Conservation (phyloP, 768 basidiomycete species). For the Trametes elegans region DNA sequence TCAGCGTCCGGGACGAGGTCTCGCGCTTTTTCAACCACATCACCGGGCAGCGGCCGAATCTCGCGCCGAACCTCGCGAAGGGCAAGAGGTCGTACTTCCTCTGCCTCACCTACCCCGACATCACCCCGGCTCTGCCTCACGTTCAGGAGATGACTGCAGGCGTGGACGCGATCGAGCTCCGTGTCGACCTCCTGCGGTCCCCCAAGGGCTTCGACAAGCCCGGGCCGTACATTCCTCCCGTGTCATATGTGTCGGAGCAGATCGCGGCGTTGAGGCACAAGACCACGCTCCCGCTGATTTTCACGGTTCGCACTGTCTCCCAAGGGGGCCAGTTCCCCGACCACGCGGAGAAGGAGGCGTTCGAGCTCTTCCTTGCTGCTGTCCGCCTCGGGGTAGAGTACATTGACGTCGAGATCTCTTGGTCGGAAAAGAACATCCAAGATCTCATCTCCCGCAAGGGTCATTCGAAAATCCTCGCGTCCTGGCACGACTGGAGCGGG, state of each 20-base stretch:
- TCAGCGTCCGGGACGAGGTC: slow-evolving; percentile 58
- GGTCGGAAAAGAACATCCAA: slow-evolving; percentile 60
- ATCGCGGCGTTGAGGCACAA: slow-evolving; percentile 73
- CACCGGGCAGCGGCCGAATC: slow-evolving; percentile 67
- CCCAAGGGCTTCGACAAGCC: slow-evolving; percentile 44
- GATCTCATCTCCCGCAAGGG: slow-evolving; percentile 64
- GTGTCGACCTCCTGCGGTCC: slow-evolving; percentile 82
- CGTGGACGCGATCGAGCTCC: slow-evolving; percentile 90
- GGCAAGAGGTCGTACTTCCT: slow-evolving; percentile 87
- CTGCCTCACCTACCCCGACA: slow-evolving; percentile 87
- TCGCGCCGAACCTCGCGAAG: slow-evolving; percentile 48
- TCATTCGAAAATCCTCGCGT: slow-evolving; percentile 78
- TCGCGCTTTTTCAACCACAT: slow-evolving; percentile 88
- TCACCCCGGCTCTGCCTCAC: slow-evolving; percentile 62
- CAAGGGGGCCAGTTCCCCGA: slow-evolving; percentile 95
- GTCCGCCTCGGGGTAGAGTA: slow-evolving; percentile 88
- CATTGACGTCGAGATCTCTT: slow-evolving; percentile 85
- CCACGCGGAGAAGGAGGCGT: slow-evolving; percentile 63
- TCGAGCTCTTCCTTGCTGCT: slow-evolving; percentile 74
- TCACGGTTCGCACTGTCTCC: slow-evolving; percentile 81
- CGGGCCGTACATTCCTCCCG: slow-evolving; percentile 58
- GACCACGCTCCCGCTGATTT: slow-evolving; percentile 85
- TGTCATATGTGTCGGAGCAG: slow-evolving; percentile 76
- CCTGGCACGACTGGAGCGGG: slow-evolving; percentile 95
- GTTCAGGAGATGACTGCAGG: slow-evolving; percentile 78